Base-by-base conservation (phyloP, 306 rosid species). In the Hippophae tibetana region DNA sequence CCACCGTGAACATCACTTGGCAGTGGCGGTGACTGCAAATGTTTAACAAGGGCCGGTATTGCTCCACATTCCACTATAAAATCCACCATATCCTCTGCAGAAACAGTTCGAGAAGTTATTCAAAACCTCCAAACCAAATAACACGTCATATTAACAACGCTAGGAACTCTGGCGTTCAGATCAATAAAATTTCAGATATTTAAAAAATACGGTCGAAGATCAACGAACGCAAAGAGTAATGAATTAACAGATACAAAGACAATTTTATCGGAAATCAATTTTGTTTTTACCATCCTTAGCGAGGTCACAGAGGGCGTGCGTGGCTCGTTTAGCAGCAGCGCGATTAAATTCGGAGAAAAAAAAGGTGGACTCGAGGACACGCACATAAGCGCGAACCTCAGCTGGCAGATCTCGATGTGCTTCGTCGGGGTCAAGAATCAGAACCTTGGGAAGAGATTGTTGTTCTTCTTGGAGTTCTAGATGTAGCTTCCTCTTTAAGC, bases 401-500 rank as follows among this genome's bases (percentile, higher is more conserved):
- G 9, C 14, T 45, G 47, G n/a, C 18, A 76, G 68, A 47, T 72
- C 68, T 7, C 27, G 54, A 5, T 9, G 63, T 61, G 55, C 3
- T 11, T 48, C 48, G 7, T 25, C 51, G 6, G 67, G 61, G 8
- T 69, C 64, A 49, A 43, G 8, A 7, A 43, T 13, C 38, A 60
- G 47, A 14, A 54, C 56, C 23, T 74, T 71, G 26, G 47, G 72
- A 54, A 60, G 68, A 8, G 74, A 41, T 9, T 42, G 26, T 26
- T n/a, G 42, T 0, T 69, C 66, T 10, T 63, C 60, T 48, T 49
- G 38, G 67, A 72, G 78, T 6, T 67, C 77, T 49, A 57, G 69
- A 27, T 78, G 83, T 2, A 78, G 74, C 72, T 81, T 81, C 51
- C 86, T 71, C 79, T 78, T 78, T 77, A 75, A 58, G 65, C 79